Base-by-base conservation (phyloP, 2,329 filamentous ascomycete species). In the Verticillium zaregamsianum region DNA sequence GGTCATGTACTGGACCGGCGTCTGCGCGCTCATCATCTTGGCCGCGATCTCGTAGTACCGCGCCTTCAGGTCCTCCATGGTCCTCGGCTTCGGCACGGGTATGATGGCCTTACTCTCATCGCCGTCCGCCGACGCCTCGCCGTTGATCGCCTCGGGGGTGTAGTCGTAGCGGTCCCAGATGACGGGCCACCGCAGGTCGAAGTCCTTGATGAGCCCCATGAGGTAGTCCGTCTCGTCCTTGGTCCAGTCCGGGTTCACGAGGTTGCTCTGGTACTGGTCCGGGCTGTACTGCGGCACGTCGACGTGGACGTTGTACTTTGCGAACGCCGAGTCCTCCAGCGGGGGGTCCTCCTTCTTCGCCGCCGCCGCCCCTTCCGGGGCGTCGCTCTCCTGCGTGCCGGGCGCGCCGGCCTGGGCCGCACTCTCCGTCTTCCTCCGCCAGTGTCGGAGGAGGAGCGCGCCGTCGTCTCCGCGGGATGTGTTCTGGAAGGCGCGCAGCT, bases 191-290 rank as follows among this genome's bases (percentile, higher is more conserved):
- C 95, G 89, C 63, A 97, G 82, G 71, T 96, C 92, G 71, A 88
- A 97, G 56, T 93, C 90, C 62, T 83, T 83, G 15, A 87, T 91
- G 39, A 94, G 73, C 3, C 86, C 80, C 72, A 98, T 84, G 65
- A 99, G 77, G 71, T 97, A 97, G 72, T 97, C 93, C 9, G 95
- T 99, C 77, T 99, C 95, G 69, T 95, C 90, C 70, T 90, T 92
- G 15, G 90, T 89, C 95, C 95, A 99, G 68, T 94, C 88, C 15
- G 86, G 80, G 70, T 82, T 90, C 68, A 87, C 84, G 58, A 99
- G 77, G 64, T 90, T 86, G 62, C 86, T 82, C 63, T 89, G 85
- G 76, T 99, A 99, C 73, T 96, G 90, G 65, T 93, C 91, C 65
- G 96, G 90, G 64, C 86, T 92, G 75, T 98, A 98, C 63, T 88